Conservation (phyloP, 345 rosid species). For the Lepidium didymum region DNA sequence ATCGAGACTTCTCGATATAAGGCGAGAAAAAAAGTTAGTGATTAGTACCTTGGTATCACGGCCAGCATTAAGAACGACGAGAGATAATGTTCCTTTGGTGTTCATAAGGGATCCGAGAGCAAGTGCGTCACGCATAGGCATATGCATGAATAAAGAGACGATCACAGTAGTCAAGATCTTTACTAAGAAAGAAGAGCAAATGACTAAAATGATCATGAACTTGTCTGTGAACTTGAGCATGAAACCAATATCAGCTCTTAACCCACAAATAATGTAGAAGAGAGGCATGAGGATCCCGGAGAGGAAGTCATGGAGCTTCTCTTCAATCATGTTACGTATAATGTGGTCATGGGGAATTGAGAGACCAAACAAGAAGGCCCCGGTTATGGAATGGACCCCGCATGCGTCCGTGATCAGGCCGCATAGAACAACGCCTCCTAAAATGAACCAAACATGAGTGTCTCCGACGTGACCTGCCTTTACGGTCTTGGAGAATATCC, state of each 20-base stretch:
- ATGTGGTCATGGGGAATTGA: conserved; percentile 46
- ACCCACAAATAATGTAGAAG: conserved; percentile 42
- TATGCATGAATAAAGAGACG: conserved; percentile 26
- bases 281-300: conserved; percentile 43
- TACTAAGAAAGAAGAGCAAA: conserved; percentile 26
- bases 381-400: conserved; percentile 53
- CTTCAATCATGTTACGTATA: conserved; percentile 29
- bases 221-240: conserved; percentile 24
- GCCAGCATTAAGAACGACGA: conserved; percentile 47
- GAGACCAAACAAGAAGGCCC: conserved; percentile 61
- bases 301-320: conserved; percentile 44
- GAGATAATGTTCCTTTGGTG: conserved; percentile 57
- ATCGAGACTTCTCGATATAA: too few species aligned
- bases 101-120: conserved; percentile 60
- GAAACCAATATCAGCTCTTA: conserved; percentile 24
- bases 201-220: background rate
- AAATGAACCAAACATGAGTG: conserved; percentile 36
- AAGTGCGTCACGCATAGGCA: conserved; percentile 33
- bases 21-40: too few species aligned
- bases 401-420: conserved; percentile 53
- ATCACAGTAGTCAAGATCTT: conserved; percentile 40
- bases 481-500: conserved; percentile 31
- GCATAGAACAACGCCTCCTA: conserved; percentile 45
- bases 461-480: conserved; percentile 34
- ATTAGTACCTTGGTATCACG: conserved; percentile 39